Evolutionary conservation across 2,329 filamentous ascomycete species (phyloP), one percentile per base, ranked within the genome.

Genomic region (Xylariaceae sp.): DNA sequence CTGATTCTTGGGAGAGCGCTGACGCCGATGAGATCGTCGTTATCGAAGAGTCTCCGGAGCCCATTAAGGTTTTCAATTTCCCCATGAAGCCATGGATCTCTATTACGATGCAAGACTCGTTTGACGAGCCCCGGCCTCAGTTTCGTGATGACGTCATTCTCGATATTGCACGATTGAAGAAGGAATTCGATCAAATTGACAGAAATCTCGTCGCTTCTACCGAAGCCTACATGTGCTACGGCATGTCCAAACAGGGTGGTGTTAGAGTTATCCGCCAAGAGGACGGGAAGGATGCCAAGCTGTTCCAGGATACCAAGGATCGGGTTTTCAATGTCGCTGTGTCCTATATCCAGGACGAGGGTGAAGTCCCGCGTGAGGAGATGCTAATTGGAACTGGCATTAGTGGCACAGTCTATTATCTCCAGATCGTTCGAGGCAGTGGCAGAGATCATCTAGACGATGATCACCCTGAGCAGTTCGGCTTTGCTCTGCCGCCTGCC

Each of bases 121-220:
- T 49, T 12, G 68, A 77, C 12, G 73, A 81, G 47, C 65, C 75
- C 21, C 77, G 79, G 14, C 76, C 84, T 3, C 69, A 75, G 40
- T 84, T 97, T 65, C 83, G 85, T 29, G 82, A 88, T 46, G 86
- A 92, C 55, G 79, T 85, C 35, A 83, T 95, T 58, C 87, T 95
- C 74, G 89, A 95, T 57, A 93, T 98, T 62, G 92, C 93, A 41
- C 82, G 90, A 47, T 76, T 97, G 53, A 95, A 95, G 76, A 97
- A 97, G 71, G 90, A 95, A 5, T 97, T 97, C 59, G 93, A 98
- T 62, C 93, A 97, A 69, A 85, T 96, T 51, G 93, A 98, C 63
- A 87, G 94, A 54, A 94, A 91, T 52, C 77, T 98, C 23, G 92
- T 92, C 40, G 86, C 91, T 5, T 91, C 92, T 16, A 92, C 89